A percentile compares a stretch with the other conserved stretches of the same genome.
These are phyloP conservation scores for Friedmanniomyces simplex DNA, from an alignment of 495 filamentous ascomycete species.

Conservation along the genomic window DNA sequence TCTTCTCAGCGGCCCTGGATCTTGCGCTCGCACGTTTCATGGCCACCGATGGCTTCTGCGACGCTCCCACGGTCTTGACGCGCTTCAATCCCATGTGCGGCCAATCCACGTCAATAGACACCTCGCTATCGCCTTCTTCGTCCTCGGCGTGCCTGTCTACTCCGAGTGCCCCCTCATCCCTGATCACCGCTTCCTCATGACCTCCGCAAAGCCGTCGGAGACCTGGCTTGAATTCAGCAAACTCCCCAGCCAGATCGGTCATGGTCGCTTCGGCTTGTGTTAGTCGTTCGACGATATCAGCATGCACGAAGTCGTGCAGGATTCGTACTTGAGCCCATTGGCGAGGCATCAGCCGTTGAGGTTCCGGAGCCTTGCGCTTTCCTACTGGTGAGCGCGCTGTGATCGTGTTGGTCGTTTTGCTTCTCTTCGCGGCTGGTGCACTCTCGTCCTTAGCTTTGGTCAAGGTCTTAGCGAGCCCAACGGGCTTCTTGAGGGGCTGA, in stretches of 20 bases:
- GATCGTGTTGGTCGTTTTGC: too few relatives aligned
- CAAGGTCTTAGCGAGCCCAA: too few relatives aligned
- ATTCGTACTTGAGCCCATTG: not conserved
- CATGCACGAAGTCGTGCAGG: not conserved
- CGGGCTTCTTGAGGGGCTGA: too few relatives aligned
- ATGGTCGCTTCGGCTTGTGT: not conserved
- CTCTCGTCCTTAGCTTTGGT: too few relatives aligned
- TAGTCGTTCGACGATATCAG: not conserved
- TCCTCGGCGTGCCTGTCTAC: not conserved
- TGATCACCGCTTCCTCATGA: not conserved
- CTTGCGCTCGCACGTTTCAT: too few relatives aligned
- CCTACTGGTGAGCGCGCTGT: too few relatives aligned
- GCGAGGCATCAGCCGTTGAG: not conserved
- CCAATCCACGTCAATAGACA: not conserved
- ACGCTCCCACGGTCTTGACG: not conserved
- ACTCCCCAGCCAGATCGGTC: not conserved
- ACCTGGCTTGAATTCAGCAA: not conserved
- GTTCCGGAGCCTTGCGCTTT: not conserved
- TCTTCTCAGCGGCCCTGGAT: too few relatives aligned
- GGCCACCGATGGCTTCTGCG: not conserved
- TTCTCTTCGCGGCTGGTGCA: too few relatives aligned
- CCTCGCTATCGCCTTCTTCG: not conserved
- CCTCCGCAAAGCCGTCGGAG: not conserved
- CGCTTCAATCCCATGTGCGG: not conserved
- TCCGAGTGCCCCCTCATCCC: not conserved